A percentile compares a stretch with the other conserved stretches of the same genome.
Conservation (phyloP, 169 alveolate species). For the Plasmodium fragile region DNA sequence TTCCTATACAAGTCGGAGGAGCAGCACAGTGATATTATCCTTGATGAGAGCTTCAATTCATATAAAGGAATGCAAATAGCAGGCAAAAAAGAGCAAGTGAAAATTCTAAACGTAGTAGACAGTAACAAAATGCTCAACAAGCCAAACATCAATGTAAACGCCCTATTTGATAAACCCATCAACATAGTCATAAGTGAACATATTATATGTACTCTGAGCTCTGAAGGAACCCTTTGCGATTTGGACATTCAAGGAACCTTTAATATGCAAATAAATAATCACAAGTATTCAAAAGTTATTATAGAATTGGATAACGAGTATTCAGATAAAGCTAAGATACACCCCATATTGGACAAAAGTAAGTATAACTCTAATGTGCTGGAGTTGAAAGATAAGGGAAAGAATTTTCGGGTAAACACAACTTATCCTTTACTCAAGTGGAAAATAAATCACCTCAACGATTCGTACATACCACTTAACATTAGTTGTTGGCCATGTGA, state of each 20-base stretch:
- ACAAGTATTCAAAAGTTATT: conserved; percentile 57
- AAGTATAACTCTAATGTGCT: conserved; percentile 63
- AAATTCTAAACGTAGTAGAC: conserved; percentile 62
- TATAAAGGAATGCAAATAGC: conserved; percentile 56
- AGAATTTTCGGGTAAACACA: conserved; percentile 53
- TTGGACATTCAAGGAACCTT: conserved; percentile 73
- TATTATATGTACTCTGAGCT: conserved; percentile 64
- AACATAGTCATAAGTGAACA: conserved; percentile 47
- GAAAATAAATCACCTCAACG: conserved; percentile 72
- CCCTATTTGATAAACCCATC: conserved; percentile 60
- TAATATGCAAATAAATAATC: conserved; percentile 69
- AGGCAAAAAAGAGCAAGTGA: conserved; percentile 28
- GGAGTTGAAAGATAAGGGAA: conserved; percentile 63
- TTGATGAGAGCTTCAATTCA: conserved; percentile 43
- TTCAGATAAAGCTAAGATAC: conserved; percentile 72
- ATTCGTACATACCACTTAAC: conserved; percentile 63
- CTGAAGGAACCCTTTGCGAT: conserved; percentile 77
- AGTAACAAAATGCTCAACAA: conserved; percentile 20
- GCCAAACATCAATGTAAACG: conserved; percentile 63
- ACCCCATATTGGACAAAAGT: conserved; percentile 72
- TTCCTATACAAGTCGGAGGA: conserved; percentile 58
- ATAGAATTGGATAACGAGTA: conserved; percentile 69
- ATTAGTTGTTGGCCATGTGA: conserved; percentile 79
- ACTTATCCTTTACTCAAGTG: conserved; percentile 74
- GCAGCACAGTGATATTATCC: neutral